phyloP scores from a whole-genome alignment of 2,329 filamentous ascomycete genomes.

The Penicillium janthinellum region DNA sequence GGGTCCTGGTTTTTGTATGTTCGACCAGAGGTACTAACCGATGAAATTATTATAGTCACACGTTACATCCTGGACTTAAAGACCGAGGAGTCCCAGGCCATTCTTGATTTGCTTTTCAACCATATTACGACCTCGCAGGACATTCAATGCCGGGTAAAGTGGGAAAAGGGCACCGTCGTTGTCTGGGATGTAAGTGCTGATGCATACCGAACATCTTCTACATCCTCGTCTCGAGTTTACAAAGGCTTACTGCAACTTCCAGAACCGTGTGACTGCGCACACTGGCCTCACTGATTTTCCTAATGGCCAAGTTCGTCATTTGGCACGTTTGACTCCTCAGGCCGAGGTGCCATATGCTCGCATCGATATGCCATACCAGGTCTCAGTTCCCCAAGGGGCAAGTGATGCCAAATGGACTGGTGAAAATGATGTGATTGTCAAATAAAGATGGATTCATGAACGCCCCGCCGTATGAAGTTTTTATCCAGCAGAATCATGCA shows the following conservation, averaged over 20 bases:
- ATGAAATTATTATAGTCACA: not conserved
- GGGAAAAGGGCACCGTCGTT: not conserved
- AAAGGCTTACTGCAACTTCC: not conserved
- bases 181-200: not conserved
- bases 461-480: slow-evolving; percentile 1
- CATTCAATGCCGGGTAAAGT: not conserved
- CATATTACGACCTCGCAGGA: not conserved
- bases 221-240: not conserved
- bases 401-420: not conserved
- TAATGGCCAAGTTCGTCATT: not conserved
- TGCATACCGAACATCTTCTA: not conserved
- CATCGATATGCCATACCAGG: too few relatives aligned
- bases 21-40: not conserved
- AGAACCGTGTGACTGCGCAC: not conserved
- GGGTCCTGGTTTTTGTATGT: not conserved
- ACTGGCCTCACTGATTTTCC: not conserved
- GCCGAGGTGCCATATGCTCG: not conserved
- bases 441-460: not conserved
- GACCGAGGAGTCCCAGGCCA: not conserved
- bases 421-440: not conserved
- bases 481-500: not conserved
- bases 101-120: not conserved
- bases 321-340: not conserved
- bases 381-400: not conserved
- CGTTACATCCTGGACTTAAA: not conserved